These are phyloP conservation scores for Phaeotremella skinneri DNA, from an alignment of 768 basidiomycete genomes.

Conservation along the genomic window DNA sequence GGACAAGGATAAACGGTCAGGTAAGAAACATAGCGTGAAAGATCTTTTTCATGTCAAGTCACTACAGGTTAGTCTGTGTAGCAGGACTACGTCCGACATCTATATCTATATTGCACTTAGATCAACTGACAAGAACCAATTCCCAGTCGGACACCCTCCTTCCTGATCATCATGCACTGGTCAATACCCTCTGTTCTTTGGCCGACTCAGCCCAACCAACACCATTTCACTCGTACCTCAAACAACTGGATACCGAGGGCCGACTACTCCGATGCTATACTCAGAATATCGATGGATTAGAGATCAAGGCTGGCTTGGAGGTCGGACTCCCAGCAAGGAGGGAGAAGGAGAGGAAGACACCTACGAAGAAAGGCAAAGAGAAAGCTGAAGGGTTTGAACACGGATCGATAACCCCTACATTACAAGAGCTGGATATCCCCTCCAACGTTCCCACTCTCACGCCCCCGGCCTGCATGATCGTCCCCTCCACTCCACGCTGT, in stretches of 20 bases:
- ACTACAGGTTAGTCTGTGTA: slow-evolving; percentile 70
- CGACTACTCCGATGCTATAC: slow-evolving; percentile 82
- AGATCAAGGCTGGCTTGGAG: slow-evolving; percentile 77
- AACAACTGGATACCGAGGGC: slow-evolving; percentile 69
- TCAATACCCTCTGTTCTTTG: slow-evolving; percentile 72
- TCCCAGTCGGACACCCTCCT: slow-evolving; percentile 58
- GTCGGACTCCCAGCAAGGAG: slow-evolving; percentile 71
- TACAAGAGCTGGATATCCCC: no score
- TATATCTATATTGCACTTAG: slow-evolving; percentile 51
- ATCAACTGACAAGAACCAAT: neutral
- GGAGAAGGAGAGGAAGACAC: slow-evolving; percentile 57
- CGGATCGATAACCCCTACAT: no score
- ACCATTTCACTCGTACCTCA: slow-evolving; percentile 73
- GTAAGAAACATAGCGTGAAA: slow-evolving; percentile 68
- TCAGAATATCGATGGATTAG: slow-evolving; percentile 89
- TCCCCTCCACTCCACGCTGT: slow-evolving; percentile 60
- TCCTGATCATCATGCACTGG: slow-evolving; percentile 70
- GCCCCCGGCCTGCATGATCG: no score
- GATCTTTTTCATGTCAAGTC: slow-evolving; percentile 89
- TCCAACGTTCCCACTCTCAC: no score
- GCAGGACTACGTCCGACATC: no score
- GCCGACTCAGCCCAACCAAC: slow-evolving; percentile 73
- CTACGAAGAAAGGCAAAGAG: slow-evolving; percentile 54
- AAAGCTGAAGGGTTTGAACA: neutral
- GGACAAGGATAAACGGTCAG: slow-evolving; percentile 64